phyloP scores from a whole-genome alignment of 2,329 filamentous ascomycete genomes.

The Apiospora saccharicola region DNA sequence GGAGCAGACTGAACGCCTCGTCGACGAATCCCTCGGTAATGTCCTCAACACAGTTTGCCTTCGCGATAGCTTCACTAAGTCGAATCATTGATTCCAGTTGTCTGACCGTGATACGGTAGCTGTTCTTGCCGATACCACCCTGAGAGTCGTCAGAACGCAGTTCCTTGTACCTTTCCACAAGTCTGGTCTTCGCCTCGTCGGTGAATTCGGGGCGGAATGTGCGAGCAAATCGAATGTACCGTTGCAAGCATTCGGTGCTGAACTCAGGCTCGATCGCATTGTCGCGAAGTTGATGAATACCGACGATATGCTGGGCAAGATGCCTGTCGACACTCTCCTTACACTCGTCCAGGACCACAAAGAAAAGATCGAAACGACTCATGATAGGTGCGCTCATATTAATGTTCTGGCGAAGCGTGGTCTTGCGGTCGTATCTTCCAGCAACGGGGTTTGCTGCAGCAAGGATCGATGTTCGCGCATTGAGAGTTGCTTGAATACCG shows the following conservation, averaged over 20 bases:
- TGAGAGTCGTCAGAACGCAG: constrained; percentile 92
- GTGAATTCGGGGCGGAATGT: constrained; percentile 96
- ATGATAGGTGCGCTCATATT: constrained; percentile 99
- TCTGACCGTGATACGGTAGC: constrained; percentile 95
- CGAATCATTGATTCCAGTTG: constrained; percentile 97
- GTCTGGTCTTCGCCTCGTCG: constrained; percentile 80
- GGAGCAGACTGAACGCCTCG: constrained; percentile 89
- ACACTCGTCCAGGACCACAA: constrained; percentile 95
- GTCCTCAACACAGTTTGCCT: constrained; percentile 94
- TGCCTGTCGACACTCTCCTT: constrained; percentile 91
- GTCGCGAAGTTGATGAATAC: constrained; percentile 90
- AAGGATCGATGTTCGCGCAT: constrained; percentile 93
- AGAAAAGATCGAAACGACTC: constrained; percentile 99
- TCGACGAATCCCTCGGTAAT: constrained; percentile 85
- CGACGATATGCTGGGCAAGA: constrained; percentile 92
- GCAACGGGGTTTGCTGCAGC: constrained; percentile 96
- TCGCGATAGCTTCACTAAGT: constrained; percentile 95
- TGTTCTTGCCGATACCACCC: constrained; percentile 91
- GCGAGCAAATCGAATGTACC: constrained; percentile 94
- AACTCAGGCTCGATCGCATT: constrained; percentile 92
- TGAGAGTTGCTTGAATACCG: constrained; percentile 96
- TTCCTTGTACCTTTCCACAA: constrained; percentile 96
- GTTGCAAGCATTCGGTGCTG: constrained; percentile 93
- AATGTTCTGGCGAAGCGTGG: constrained; percentile 90
- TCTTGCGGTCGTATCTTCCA: constrained; percentile 96